These are phyloP conservation scores for Cutaneotrichosporon sp. DNA, from an alignment of 1,284 basidiomycete species.

Conservation along the genomic window DNA sequence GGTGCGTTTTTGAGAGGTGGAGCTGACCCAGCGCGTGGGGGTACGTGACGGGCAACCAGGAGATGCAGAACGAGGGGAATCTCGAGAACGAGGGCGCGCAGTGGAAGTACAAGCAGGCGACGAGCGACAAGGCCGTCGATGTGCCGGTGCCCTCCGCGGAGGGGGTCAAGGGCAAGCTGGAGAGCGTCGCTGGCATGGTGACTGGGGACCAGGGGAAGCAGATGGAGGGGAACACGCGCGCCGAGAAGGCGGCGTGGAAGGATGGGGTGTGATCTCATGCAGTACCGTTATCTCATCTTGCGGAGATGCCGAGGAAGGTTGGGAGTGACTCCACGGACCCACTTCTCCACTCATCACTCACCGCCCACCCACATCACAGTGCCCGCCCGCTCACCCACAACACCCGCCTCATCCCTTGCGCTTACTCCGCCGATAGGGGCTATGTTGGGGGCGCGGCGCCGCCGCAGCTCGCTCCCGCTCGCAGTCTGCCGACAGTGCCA, in stretches of 20 bases:
- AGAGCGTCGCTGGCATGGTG: conserved; percentile 48
- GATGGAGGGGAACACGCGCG: conserved; percentile 47
- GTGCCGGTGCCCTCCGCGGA: conserved; percentile 37
- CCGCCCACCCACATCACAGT: too few relatives aligned
- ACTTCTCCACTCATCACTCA: too few relatives aligned
- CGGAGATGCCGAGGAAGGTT: too few relatives aligned
- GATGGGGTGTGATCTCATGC: conserved; percentile 32
- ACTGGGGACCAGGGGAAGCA: conserved; percentile 49
- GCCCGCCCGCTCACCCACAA: too few relatives aligned
- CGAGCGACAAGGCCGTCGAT: conserved; percentile 20
- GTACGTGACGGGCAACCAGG: conserved; percentile 49
- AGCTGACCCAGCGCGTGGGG: conserved; percentile 38
- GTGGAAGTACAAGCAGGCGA: conserved; percentile 46
- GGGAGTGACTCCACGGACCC: too few relatives aligned
- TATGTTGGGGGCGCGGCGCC: too few relatives aligned
- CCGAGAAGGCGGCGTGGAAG: conserved; percentile 51
- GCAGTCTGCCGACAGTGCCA: too few relatives aligned
- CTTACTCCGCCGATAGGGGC: too few relatives aligned
- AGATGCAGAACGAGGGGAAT: conserved; percentile 47
- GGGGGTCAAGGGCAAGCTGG: conserved; percentile 44
- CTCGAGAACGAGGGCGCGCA: conserved; percentile 48
- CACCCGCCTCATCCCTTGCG: too few relatives aligned
- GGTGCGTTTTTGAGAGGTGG: conserved; percentile 32
- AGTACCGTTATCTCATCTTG: too few relatives aligned
- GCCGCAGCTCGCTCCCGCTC: too few relatives aligned